Evolutionary conservation across 495 filamentous ascomycete genomes (phyloP), one percentile per base, ranked within the genome.

Genomic region (Geoglossum glabrum): DNA sequence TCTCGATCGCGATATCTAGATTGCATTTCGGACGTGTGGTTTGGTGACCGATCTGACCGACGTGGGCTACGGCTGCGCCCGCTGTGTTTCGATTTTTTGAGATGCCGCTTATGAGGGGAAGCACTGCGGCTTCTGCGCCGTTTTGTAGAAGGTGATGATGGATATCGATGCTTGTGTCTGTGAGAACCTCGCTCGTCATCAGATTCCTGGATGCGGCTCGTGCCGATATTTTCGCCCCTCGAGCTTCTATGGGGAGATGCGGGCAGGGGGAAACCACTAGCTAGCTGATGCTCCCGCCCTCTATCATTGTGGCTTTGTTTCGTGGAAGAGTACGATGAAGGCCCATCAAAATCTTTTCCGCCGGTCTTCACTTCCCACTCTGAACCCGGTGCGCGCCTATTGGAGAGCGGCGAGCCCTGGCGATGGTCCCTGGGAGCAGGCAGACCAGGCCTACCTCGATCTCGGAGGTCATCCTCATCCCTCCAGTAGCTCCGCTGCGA

Each of bases 121-220:
- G 57, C 46, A 59, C 57, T 59, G 27, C 57, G 26, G 26, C 57
- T 59, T 19, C 49, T 54, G 6, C 21, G 57, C 3, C 57, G 54
- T 25, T 59, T 54, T 6, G 49, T 3, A 11, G 31, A 23, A 21
- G 43, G 31, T 26, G 57, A 34, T 7, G 46, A 43, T 26, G 26
- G 57, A 56, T 59, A 30, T 27, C 57, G 57, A 40, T 34, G 31
- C 49, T 55, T 54, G 11, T 50, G 57, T 38, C 49, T 25, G 50
- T 59, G 31, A 25, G 31, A 3, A 28, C 28, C 49, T 38, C 34
- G 57, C 25, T 56, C 57, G n/a, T 59, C 57, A n/a, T 38, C 47
- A 40, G 43, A 38, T 38, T 54, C 30, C 10, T 52, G 49, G n/a
- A 47, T 33, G 8, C 57, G 56, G 15, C n/a, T 59, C 23, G 50